These are phyloP conservation scores for Capsicum baccatum DNA, from an alignment of 257 asterid genomes.

Conservation along the genomic window DNA sequence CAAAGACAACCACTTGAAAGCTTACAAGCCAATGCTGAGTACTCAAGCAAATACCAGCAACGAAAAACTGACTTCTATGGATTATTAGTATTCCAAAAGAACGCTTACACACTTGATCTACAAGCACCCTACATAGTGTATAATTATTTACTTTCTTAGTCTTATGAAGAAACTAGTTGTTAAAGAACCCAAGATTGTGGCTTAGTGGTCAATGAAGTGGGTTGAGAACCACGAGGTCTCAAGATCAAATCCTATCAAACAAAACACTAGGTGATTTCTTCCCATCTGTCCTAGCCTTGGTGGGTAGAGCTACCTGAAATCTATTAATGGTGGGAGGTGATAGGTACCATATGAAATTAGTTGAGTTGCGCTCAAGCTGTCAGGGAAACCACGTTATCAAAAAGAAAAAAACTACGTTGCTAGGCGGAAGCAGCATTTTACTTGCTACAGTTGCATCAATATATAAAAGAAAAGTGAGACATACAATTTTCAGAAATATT, in stretches of 20 bases:
- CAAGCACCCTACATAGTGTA: not conserved
- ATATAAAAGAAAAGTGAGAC: not conserved
- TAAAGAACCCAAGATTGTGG: not conserved
- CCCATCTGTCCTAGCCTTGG: not conserved
- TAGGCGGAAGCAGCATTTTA: not conserved
- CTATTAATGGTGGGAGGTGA: not conserved
- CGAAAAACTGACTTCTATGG: not conserved
- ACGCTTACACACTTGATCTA: not conserved
- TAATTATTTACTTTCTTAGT: not conserved
- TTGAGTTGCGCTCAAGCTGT: not conserved
- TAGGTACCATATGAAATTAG: not conserved
- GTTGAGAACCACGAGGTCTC: not conserved
- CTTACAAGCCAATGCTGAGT: not conserved
- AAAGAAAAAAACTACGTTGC: not conserved
- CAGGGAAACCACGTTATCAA: not conserved
- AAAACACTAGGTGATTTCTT: not conserved
- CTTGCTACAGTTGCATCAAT: conserved; percentile 5
- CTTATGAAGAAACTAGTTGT: not conserved
- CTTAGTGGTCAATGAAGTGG: not conserved
- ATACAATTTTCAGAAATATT: not conserved
- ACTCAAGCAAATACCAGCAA: not conserved
- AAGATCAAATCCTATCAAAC: not conserved
- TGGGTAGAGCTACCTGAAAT: not conserved
- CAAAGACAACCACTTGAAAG: not conserved
- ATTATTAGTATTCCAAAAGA: not conserved